phyloP scores from a whole-genome alignment of 1,284 basidiomycete genomes.

The Ceratobasidium theobromae region DNA sequence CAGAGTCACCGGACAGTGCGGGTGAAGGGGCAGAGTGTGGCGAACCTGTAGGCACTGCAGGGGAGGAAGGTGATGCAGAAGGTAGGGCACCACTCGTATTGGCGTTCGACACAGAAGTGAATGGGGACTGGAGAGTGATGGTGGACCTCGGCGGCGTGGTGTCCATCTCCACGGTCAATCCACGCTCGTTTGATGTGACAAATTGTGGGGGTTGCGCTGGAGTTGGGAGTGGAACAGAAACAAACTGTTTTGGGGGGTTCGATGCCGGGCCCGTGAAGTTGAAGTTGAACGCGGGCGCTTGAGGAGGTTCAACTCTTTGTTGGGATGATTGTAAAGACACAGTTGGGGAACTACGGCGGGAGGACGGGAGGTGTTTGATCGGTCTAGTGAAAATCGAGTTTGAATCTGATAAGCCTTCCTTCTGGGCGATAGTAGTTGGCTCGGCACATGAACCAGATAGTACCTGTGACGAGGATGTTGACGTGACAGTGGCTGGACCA shows the following conservation, averaged over 20 bases:
- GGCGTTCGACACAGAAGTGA: neutral
- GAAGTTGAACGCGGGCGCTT: conserved; percentile 4
- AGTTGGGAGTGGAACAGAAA: neutral
- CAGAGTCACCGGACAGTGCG: neutral
- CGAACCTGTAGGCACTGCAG: neutral
- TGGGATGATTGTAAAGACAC: neutral
- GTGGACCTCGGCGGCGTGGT: conserved; percentile 10
- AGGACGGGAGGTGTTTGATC: neutral
- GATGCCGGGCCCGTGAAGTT: neutral
- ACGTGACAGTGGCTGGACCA: conserved; percentile 1
- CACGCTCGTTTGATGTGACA: conserved; percentile 18
- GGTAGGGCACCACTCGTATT: neutral
- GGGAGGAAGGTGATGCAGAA: neutral
- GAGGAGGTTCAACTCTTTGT: neutral
- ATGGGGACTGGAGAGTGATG: neutral
- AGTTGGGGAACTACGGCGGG: conserved; percentile 8
- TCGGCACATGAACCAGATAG: neutral
- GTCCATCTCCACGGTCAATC: conserved; percentile 21
- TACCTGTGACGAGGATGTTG: neutral
- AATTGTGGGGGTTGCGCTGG: neutral
- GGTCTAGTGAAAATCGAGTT: neutral
- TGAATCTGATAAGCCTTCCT: neutral
- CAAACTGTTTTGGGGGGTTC: neutral
- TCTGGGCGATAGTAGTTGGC: neutral
- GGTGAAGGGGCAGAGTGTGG: neutral